Evolutionary conservation across 2,329 filamentous ascomycete species (phyloP).

Genomic region (Aspergillus pseudoterreus): DNA sequence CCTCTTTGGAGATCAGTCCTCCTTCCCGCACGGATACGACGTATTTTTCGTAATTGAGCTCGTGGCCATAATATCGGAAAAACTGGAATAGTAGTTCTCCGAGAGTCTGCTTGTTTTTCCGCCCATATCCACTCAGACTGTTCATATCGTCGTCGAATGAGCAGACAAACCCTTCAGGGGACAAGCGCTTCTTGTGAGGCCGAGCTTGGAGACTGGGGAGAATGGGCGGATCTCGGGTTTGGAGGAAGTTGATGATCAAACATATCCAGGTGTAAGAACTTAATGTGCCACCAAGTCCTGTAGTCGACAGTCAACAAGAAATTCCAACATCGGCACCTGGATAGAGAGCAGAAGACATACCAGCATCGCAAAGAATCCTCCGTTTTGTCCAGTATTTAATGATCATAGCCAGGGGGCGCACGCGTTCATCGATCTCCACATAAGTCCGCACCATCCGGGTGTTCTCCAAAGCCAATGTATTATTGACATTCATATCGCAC

Average conservation of each 20-base stretch:
- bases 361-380: constrained; percentile 92
- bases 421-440: constrained; percentile 85
- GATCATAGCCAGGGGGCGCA: constrained; percentile 90
- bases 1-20: constrained; percentile 70
- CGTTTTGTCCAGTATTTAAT: constrained; percentile 96
- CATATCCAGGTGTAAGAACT: constrained; percentile 99
- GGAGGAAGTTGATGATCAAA: constrained; percentile 93
- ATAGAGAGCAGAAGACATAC: constrained; percentile 50
- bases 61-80: constrained; percentile 90
- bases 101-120: constrained; percentile 73
- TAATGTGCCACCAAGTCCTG: constrained; percentile 86
- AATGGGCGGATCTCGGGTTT: constrained; percentile 78
- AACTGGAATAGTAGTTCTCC: constrained; percentile 92
- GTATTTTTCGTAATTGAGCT: constrained; percentile 81
- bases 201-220: constrained; percentile 80
- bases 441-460: constrained; percentile 98
- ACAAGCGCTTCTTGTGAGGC: constrained; percentile 58
- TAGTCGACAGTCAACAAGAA: constrained; percentile 15
- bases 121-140: constrained; percentile 68
- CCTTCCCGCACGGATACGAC: constrained; percentile 84
- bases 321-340: neutral
- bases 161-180: constrained; percentile 63
- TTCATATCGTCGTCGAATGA: constrained; percentile 85
- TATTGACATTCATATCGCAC: constrained; percentile 99
- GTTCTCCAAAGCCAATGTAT: constrained; percentile 89